Evolutionary conservation across 305 asterid species (phyloP).

Genomic region (Fraxinus greggii): DNA sequence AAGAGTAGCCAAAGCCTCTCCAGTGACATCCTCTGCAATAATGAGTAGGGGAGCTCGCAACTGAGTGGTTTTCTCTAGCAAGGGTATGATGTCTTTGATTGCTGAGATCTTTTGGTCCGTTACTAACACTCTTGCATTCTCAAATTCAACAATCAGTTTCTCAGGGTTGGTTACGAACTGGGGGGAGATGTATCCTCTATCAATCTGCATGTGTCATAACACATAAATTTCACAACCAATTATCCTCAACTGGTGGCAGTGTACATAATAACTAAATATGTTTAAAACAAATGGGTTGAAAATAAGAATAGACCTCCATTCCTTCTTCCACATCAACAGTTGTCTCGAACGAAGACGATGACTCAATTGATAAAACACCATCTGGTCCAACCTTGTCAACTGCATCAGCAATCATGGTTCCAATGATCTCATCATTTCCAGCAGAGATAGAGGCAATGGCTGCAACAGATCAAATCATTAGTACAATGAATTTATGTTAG

Average conservation of each 20-base stretch:
- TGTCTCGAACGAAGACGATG: constrained; percentile 96
- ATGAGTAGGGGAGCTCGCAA: constrained; percentile 79
- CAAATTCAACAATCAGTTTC: constrained; percentile 86
- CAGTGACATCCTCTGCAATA: constrained; percentile 76
- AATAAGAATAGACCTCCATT: constrained; percentile 72
- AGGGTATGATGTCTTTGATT: constrained; percentile 89
- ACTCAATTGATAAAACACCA: constrained; percentile 94
- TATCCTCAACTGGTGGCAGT: neutral
- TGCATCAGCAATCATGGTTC: constrained; percentile 93
- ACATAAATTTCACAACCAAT: neutral
- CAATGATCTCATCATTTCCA: constrained; percentile 88
- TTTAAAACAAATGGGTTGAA: neutral
- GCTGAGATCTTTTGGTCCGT: constrained; percentile 94
- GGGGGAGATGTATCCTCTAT: constrained; percentile 95
- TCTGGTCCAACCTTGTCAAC: no score
- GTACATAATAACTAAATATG: neutral
- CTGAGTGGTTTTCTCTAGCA: constrained; percentile 90
- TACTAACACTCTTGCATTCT: constrained; percentile 77
- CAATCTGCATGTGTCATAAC: constrained; percentile 51
- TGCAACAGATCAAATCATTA: constrained; percentile 30
- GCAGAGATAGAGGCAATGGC: constrained; percentile 95
- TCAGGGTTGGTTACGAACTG: constrained; percentile 93
- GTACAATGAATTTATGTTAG: neutral
- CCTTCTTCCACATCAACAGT: constrained; percentile 99
- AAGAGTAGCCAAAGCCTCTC: constrained; percentile 91